Base-by-base conservation (phyloP, 805 yeast species). In the Brettanomyces sp. region DNA sequence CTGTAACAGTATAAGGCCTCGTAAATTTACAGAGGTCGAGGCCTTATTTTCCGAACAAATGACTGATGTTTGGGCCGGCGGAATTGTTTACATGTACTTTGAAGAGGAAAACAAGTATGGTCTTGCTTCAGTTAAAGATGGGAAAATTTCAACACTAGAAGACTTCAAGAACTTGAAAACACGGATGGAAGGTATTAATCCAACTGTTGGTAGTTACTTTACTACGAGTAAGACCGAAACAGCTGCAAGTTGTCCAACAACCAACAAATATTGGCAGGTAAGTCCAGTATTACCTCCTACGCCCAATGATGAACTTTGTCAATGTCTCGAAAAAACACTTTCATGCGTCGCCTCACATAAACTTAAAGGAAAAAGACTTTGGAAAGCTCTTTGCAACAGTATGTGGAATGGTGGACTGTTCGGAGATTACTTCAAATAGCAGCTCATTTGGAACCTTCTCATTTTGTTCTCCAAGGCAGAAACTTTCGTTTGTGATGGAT, bases 11-110 rank as follows among this genome's bases (percentile, higher is more conserved):
- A 76, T 72, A 38, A 68, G 71, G 57, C 95, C 96, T 50, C 78
- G 96, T 65, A 68, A 73, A 56, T 87, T 87, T 69, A 72, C 80
- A 34, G 95, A 87, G 61, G 85, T 87, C 49, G 74, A 69, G 13
- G 75, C 89, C 4, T 63, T 87, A 6, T 87, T 73, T 68, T 65
- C 80, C 32, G 70, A 66, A 50, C 67, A 85, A 25, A 87, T 87
- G 95, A 82, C 93, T 42, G 85, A 78, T 57, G 90, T 87, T 44
- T 88, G 95, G 93, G 85, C 95, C 38, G 96, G 96, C 61, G 96
- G 96, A 66, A 85, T 87, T 56, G 91, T 85, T 45, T 87, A 88
- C 74, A 85, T 85, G 93, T 87, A 85, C 69, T 85, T 82, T 63
- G 79, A 88, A 70, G 96, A 87, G 67, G 80, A 66, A 41, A 88